A percentile compares a stretch with the other conserved stretches of the same genome.
Evolutionary conservation across 306 rosid species (phyloP).

Genomic region (Malus orientalis): DNA sequence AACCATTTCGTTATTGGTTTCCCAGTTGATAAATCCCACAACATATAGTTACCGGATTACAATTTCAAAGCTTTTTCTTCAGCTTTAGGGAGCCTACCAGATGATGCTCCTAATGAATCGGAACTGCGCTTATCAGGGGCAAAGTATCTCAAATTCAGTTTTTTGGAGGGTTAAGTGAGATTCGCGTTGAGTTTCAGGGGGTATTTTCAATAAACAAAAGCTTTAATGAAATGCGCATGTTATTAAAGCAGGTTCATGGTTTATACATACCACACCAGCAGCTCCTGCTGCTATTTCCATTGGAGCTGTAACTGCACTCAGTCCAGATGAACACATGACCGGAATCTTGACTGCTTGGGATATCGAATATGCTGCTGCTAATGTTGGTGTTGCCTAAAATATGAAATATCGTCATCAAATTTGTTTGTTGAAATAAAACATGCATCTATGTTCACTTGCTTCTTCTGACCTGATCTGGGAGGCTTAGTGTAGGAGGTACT

Average conservation of each 20-base stretch:
- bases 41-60: not conserved
- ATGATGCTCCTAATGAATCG: constrained; percentile 41
- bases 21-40: not conserved
- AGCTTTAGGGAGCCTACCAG: constrained; percentile 12
- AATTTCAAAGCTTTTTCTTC: constrained; percentile 31
- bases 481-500: constrained; percentile 32
- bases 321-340: constrained; percentile 82
- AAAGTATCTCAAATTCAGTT: too few species aligned
- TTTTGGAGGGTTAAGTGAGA: too few species aligned
- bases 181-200: too few species aligned
- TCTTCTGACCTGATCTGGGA: too few species aligned
- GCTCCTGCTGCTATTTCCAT: constrained; percentile 96
- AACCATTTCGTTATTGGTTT: too few species aligned
- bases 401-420: constrained; percentile 7
- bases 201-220: too few species aligned
- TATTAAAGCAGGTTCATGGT: not conserved
- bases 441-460: too few species aligned
- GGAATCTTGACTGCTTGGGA: constrained; percentile 85
- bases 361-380: constrained; percentile 86
- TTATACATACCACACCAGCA: constrained; percentile 70
- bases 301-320: constrained; percentile 81
- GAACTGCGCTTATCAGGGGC: not conserved
- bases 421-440: not conserved
- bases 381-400: constrained; percentile 75
- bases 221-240: not conserved